phyloP scores from a whole-genome alignment of 2,329 filamentous ascomycete genomes.

The Cercospora brassicicola region DNA sequence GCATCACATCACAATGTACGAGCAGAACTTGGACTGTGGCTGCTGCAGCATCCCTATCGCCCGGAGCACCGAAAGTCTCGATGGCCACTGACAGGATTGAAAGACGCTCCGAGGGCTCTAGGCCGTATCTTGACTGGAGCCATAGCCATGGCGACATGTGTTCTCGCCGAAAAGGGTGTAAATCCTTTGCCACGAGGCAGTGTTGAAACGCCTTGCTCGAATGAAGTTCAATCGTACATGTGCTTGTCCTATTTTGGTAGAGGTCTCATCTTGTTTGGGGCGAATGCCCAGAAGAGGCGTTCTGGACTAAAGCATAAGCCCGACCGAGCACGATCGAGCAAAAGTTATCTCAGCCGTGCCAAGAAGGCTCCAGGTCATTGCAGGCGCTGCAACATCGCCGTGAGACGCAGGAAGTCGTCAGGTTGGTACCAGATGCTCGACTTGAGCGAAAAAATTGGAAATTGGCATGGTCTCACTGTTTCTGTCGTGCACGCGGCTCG shows the following conservation, averaged over 20 bases:
- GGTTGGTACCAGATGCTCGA: not conserved
- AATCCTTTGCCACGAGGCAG: conserved; percentile 6
- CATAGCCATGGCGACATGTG: not conserved
- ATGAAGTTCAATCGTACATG: not conserved
- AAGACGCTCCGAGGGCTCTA: not conserved
- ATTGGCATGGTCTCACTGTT: not conserved
- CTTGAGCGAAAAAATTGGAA: not conserved
- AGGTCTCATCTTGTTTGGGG: not conserved
- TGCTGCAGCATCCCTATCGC: conserved; percentile 1
- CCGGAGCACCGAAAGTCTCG: not conserved
- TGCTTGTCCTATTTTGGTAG: not conserved
- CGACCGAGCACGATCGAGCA: not conserved
- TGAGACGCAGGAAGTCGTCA: not conserved
- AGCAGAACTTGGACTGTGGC: not conserved
- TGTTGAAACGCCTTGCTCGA: conserved; percentile 5
- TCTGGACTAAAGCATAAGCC: not conserved
- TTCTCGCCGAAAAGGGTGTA: not conserved
- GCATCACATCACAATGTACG: not conserved
- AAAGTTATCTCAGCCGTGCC: not conserved
- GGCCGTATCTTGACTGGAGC: not conserved
- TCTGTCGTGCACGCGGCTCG: not conserved
- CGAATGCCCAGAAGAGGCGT: not conserved
- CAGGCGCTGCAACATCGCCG: not conserved
- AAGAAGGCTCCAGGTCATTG: not conserved
- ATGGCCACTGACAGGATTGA: not conserved